Percentiles rank a stretch among this genome's conserved stretches.
phyloP scores from a whole-genome alignment of 305 asterid species.

The Petunia hybrid region DNA sequence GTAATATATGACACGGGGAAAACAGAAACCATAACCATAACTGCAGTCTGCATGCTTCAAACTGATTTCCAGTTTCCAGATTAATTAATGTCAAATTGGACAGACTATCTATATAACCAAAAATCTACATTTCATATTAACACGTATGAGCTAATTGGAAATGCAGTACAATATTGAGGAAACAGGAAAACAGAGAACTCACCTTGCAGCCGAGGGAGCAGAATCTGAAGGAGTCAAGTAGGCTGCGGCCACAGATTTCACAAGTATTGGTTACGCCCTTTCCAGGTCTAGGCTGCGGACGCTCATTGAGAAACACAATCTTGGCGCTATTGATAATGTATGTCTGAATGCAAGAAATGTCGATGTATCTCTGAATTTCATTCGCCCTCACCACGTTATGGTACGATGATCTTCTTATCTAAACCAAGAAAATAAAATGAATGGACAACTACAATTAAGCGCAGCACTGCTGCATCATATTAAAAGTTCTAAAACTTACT shows the following conservation, averaged over 20 bases:
- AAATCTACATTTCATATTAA: not conserved
- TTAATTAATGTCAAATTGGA: not conserved
- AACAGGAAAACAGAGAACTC: not conserved
- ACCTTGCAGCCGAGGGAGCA: slow-evolving; percentile 87
- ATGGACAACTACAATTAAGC: not conserved
- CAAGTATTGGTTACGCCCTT: slow-evolving; percentile 71
- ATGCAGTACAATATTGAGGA: too few species aligned
- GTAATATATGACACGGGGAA: not conserved
- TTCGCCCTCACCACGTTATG: slow-evolving; percentile 68
- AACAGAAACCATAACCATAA: not conserved
- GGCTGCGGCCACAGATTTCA: slow-evolving; percentile 62
- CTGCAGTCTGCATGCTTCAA: not conserved
- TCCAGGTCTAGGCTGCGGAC: slow-evolving; percentile 75
- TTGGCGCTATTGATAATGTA: slow-evolving; percentile 68
- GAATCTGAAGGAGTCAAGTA: slow-evolving; percentile 65
- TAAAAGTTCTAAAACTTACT: not conserved
- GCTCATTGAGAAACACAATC: slow-evolving; percentile 65
- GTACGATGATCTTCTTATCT: slow-evolving; percentile 72
- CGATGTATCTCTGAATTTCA: slow-evolving; percentile 67
- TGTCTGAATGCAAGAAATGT: slow-evolving; percentile 61
- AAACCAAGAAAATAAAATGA: not conserved
- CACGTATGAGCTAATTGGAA: not conserved
- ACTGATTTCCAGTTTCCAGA: not conserved
- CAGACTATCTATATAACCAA: not conserved
- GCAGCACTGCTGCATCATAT: not conserved